Conservation (phyloP, 2,329 filamentous ascomycete species). For the Fusarium sp. region DNA sequence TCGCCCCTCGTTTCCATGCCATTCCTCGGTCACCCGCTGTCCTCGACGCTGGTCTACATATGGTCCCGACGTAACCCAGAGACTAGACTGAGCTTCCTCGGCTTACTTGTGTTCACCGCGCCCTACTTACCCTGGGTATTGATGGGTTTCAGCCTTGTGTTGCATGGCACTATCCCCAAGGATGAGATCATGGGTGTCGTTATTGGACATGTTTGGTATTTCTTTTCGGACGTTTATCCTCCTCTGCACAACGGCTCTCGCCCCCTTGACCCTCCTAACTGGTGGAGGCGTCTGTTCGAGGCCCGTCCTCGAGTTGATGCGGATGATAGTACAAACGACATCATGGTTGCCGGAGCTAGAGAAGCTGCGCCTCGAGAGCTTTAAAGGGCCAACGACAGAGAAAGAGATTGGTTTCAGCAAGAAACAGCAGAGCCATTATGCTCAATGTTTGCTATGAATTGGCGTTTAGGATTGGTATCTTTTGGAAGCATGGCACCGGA, state of each 20-base stretch:
- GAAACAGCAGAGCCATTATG: neutral
- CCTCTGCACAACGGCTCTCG: conserved; percentile 85
- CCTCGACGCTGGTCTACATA: conserved; percentile 95
- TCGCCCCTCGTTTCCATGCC: conserved; percentile 91
- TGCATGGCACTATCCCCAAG: conserved; percentile 90
- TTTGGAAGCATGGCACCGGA: conserved; percentile 25
- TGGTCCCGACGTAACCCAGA: conserved; percentile 97
- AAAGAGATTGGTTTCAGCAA: neutral
- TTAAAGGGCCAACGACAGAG: neutral
- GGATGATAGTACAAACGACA: conserved; percentile 68
- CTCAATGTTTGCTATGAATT: conserved; percentile 7
- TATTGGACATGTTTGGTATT: conserved; percentile 97
- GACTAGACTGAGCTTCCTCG: conserved; percentile 88
- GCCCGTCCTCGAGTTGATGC: conserved; percentile 62
- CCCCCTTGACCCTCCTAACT: conserved; percentile 88
- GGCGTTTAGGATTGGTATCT: conserved; percentile 32
- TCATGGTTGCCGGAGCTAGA: conserved; percentile 66
- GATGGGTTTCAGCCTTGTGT: conserved; percentile 90
- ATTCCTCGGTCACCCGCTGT: conserved; percentile 93
- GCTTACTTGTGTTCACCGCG: conserved; percentile 89
- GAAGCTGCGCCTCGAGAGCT: conserved; percentile 45
- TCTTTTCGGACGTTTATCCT: conserved; percentile 96
- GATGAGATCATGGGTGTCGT: conserved; percentile 96
- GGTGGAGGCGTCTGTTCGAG: conserved; percentile 90
- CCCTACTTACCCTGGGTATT: conserved; percentile 97